These are phyloP conservation scores for Alternaria novae-zelandiae DNA, from an alignment of 2,329 filamentous ascomycete species.

Conservation along the genomic window DNA sequence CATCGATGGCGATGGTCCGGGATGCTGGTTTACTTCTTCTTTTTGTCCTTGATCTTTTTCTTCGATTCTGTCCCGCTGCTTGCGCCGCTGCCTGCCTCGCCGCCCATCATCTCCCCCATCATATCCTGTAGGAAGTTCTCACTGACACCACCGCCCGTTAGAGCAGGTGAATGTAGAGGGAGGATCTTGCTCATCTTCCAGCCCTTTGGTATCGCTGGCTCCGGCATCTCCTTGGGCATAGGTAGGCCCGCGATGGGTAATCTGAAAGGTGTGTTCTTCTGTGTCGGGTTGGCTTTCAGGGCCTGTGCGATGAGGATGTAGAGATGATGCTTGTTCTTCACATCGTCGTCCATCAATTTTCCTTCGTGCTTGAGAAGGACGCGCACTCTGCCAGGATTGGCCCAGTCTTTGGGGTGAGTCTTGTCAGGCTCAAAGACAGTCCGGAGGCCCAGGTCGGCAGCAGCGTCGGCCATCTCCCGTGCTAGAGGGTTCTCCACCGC, in stretches of 20 bases:
- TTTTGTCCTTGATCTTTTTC: conserved; percentile 48
- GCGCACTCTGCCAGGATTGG: conserved; percentile 89
- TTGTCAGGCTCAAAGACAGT: conserved; percentile 90
- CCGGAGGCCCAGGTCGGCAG: conserved; percentile 66
- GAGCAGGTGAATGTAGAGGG: conserved; percentile 84
- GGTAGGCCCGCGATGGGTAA: conserved; percentile 77
- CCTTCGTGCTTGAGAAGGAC: conserved; percentile 73
- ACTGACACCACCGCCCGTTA: conserved; percentile 90
- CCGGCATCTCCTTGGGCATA: conserved; percentile 70
- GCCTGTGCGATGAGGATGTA: conserved; percentile 81
- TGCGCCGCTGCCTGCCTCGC: conserved; percentile 31
- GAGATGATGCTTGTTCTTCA: conserved; percentile 85
- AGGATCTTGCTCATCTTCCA: conserved; percentile 89
- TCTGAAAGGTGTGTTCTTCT: conserved; percentile 71
- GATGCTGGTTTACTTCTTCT: conserved; percentile 42
- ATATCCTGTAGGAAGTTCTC: conserved; percentile 97
- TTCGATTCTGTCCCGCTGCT: conserved; percentile 34
- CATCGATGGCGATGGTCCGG: not conserved
- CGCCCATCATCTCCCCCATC: conserved; percentile 85
- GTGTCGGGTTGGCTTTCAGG: conserved; percentile 78
- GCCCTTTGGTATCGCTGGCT: conserved; percentile 73
- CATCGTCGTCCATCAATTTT: conserved; percentile 55
- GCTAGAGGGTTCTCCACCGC: conserved; percentile 88
- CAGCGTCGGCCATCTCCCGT: conserved; percentile 84
- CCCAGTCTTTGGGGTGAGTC: conserved; percentile 95